These are phyloP conservation scores for Leccinum obscurum DNA, from an alignment of 768 basidiomycete genomes.

Conservation along the genomic window DNA sequence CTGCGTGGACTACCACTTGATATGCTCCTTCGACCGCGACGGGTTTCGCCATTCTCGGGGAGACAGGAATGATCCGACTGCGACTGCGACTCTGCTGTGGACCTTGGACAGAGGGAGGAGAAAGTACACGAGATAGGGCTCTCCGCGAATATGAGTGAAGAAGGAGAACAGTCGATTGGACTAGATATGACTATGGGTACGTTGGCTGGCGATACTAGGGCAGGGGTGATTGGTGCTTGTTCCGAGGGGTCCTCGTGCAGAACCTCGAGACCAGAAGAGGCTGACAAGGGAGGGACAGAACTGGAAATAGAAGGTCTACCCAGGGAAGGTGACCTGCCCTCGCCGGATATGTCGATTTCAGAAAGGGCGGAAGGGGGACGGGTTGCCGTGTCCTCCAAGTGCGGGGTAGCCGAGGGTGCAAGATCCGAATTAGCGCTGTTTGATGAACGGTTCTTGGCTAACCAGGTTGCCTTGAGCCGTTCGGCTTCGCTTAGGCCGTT, in stretches of 20 bases:
- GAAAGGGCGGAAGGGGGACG: slow-evolving; percentile 3
- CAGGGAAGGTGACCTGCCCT: slow-evolving; percentile 2
- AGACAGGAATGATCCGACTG: slow-evolving; percentile 10
- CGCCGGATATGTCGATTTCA: slow-evolving; percentile 10
- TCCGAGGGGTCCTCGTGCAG: slow-evolving; percentile 31
- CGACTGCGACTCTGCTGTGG: slow-evolving; percentile 14
- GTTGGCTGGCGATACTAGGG: neutral
- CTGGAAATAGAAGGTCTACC: slow-evolving; percentile 27
- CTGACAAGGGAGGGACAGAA: slow-evolving; percentile 25
- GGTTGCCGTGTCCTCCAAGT: neutral
- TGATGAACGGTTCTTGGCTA: slow-evolving; percentile 37
- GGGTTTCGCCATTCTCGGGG: slow-evolving; percentile 17
- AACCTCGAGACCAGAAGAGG: slow-evolving; percentile 29
- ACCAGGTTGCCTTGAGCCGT: slow-evolving; percentile 55
- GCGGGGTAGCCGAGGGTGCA: slow-evolving; percentile 1
- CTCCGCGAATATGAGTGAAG: slow-evolving; percentile 15
- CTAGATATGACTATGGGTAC: slow-evolving; percentile 25
- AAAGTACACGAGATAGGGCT: slow-evolving; percentile 28
- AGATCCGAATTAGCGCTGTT: slow-evolving; percentile 29
- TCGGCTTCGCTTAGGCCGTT: slow-evolving; percentile 45
- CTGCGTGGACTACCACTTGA: slow-evolving; percentile 17
- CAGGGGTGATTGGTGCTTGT: slow-evolving; percentile 18
- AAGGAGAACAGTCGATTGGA: slow-evolving; percentile 3
- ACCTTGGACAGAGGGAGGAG: slow-evolving; percentile 21
- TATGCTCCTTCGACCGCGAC: slow-evolving; percentile 22